Evolutionary conservation across 2,329 filamentous ascomycete genomes (phyloP), one percentile per base, ranked within the genome.

Genomic region (Colletotrichum sp.): DNA sequence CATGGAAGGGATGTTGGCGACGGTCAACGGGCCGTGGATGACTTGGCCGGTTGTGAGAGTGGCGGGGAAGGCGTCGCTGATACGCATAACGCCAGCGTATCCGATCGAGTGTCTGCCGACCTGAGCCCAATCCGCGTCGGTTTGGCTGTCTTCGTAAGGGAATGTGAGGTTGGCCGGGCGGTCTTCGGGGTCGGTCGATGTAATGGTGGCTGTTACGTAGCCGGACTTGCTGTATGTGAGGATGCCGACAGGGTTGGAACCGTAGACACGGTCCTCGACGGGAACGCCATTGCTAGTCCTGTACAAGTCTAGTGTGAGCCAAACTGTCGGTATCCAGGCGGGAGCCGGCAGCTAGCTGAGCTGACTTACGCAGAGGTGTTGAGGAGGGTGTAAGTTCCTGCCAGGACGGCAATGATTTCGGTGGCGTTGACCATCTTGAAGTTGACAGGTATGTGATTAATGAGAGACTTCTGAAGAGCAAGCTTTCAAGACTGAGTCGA

Each of bases 181-280:
- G 70, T 80, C 77, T 61, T 79, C 78, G 16, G 78, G 58, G 58
- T 79, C 76, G 8, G 80, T 79, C 10, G 81, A 81, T 32, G 80
- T 79, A 66, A 80, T 79, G 24, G 79, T 82, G 13, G 81, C 80
- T 1, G 81, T 78, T 78, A 83, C 80, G 70, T 76, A 81, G 36
- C 80, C 78, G 4, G 78, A 75, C 10, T 78, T 38, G 43, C 76
- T 79, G 77, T 82, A 83, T 2, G 73, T 79, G 48, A 83, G 68
- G 55, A 81, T 78, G 32, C 81, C 81, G 7, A 78, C 77, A 3
- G 78, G 76, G 32, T 75, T 72, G 66, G 70, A 62, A 43, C 79
- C 78, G 70, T 79, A 79, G n/a, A 72, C 66, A 13, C 67, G 32
- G 68, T 79, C 78, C 4, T 71, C 58, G 16, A 79, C 69, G 8